Percentiles rank a stretch among this genome's conserved stretches.
phyloP scores from a whole-genome alignment of 192 early-diverging fungal species.

The Lobosporangium transversale region DNA sequence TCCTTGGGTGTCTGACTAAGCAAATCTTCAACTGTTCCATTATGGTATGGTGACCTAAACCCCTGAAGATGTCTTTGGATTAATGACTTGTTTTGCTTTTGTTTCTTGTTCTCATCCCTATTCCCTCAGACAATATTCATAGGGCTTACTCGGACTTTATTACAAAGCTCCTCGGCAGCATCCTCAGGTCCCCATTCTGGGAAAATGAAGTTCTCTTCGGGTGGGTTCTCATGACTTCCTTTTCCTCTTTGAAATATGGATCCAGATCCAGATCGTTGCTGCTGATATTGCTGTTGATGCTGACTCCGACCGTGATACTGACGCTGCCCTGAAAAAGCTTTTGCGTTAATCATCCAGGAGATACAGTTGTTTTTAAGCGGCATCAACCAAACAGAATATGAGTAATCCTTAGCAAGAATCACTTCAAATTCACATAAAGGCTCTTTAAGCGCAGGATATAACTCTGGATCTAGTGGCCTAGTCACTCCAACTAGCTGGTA shows the following conservation, averaged over 20 bases:
- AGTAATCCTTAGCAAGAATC: slow-evolving; percentile 1
- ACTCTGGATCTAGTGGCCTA: not conserved
- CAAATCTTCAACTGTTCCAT: slow-evolving; percentile 9
- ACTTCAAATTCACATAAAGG: slow-evolving; percentile 9
- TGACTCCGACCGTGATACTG: no score
- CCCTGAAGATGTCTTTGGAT: no score
- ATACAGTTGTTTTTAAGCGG: not conserved
- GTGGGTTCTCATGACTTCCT: not conserved
- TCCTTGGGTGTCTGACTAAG: slow-evolving; percentile 13
- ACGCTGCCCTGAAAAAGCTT: not conserved
- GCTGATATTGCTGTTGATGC: no score
- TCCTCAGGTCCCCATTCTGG: slow-evolving; percentile 3
- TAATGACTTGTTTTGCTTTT: no score
- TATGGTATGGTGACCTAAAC: not conserved
- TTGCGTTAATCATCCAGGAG: slow-evolving; percentile 10
- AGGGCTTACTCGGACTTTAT: slow-evolving; percentile 3
- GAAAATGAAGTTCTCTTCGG: slow-evolving; percentile 4
- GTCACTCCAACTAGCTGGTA: slow-evolving; percentile 2
- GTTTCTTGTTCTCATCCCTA: no score
- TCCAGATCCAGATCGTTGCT: no score
- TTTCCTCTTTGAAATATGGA: no score
- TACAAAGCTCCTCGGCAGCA: slow-evolving; percentile 5
- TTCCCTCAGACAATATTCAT: no score
- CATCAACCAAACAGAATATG: slow-evolving; percentile 2
- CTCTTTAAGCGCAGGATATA: not conserved